These are phyloP conservation scores for Phytopythium litorale DNA, from an alignment of 352 stramenopile genomes.

Conservation along the genomic window DNA sequence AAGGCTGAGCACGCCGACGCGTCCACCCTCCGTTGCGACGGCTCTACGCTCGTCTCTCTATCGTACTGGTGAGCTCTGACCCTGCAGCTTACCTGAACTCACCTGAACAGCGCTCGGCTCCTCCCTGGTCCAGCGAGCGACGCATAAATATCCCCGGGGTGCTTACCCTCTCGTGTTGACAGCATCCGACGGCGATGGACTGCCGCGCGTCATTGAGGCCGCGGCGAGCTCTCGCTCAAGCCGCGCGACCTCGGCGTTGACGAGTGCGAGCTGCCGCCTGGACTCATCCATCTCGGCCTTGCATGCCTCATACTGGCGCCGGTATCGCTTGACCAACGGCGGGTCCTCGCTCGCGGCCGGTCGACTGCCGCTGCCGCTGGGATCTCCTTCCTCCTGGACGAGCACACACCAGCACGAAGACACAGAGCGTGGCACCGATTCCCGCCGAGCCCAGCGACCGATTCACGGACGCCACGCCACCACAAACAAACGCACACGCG, in stretches of 20 bases:
- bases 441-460: not conserved
- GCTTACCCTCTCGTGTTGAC: not conserved
- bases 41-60: not conserved
- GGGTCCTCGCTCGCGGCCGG: not conserved
- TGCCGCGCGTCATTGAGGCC: not conserved
- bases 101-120: not conserved
- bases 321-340: not conserved
- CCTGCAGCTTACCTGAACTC: not conserved
- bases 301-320: not conserved
- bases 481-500: constrained; percentile 5
- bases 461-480: constrained; percentile 1
- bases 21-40: not conserved
- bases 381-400: not conserved
- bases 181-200: not conserved
- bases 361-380: not conserved
- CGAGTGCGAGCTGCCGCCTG: not conserved
- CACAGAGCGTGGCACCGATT: not conserved
- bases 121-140: not conserved
- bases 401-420: constrained; percentile 1
- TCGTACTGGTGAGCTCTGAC: not conserved
- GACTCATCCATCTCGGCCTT: constrained; percentile 2
- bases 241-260: constrained; percentile 4
- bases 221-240: constrained; percentile 7
- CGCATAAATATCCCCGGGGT: not conserved
- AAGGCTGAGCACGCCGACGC: not conserved